A percentile compares a stretch with the other conserved stretches of the same genome.
Conservation (phyloP, 306 rosid species). For the Quercus cerris region DNA sequence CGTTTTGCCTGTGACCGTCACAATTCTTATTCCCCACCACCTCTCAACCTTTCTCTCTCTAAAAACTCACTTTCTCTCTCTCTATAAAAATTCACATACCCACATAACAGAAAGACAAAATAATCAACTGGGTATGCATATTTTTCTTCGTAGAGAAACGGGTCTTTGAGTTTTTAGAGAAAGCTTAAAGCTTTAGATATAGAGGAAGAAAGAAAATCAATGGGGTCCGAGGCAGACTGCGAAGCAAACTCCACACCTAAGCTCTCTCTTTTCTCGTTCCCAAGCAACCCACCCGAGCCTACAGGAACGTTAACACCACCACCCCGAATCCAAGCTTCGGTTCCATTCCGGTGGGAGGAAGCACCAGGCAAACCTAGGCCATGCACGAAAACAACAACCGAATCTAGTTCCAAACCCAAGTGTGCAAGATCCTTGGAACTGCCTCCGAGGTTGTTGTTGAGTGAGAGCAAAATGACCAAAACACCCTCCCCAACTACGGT, state of each 20-base stretch:
- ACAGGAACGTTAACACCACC: constrained; percentile 48
- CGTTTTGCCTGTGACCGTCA: constrained; percentile 46
- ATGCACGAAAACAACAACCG: constrained; percentile 1
- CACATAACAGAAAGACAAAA: constrained; percentile 25
- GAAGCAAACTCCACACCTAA: constrained; percentile 25
- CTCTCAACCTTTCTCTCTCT: constrained; percentile 14
- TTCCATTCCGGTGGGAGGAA: constrained; percentile 94
- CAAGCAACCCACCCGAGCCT: constrained; percentile 24
- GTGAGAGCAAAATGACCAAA: constrained; percentile 35
- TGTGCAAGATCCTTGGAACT: constrained; percentile 53
- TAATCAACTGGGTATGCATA: background rate
- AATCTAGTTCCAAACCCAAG: constrained; percentile 20
- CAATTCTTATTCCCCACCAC: constrained; percentile 35
- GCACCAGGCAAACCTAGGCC: constrained; percentile 84
- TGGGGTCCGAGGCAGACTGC: constrained; percentile 20
- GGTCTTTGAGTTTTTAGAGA: background rate
- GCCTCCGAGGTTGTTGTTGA: constrained; percentile 71
- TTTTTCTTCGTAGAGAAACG: background rate
- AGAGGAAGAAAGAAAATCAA: background rate
- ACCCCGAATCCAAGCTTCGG: constrained; percentile 39
- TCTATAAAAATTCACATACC: constrained; percentile 19
- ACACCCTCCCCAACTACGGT: constrained; percentile 66
- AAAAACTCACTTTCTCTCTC: constrained; percentile 21
- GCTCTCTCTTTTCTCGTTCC: constrained; percentile 48
- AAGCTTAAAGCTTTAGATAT: background rate